phyloP scores from a whole-genome alignment of 1,139 yeast genomes.

The Suhomyces chickasaworum region DNA sequence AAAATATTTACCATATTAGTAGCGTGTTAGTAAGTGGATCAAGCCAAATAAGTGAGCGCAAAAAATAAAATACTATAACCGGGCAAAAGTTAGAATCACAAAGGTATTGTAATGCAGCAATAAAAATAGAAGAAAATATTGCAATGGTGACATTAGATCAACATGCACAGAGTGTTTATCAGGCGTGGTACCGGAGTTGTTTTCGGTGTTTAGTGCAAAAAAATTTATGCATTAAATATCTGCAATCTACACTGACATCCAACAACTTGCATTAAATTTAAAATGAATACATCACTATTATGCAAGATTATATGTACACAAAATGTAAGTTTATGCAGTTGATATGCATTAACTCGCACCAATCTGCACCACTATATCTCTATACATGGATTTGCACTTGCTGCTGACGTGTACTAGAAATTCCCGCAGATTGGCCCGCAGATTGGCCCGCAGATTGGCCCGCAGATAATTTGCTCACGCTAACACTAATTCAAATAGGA shows the following conservation, averaged over 20 bases:
- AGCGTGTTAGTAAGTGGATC: neutral
- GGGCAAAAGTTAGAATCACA: neutral
- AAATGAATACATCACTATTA: too few relatives aligned
- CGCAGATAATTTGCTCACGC: neutral
- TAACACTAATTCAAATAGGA: neutral
- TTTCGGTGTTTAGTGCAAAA: neutral
- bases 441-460: neutral
- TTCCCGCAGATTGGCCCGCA: too few relatives aligned
- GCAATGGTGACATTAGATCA: slow-evolving; percentile 3
- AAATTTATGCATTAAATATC: neutral
- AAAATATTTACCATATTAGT: neutral
- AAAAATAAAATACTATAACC: neutral
- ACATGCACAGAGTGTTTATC: slow-evolving; percentile 4
- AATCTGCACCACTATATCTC: neutral
- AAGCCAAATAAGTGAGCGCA: neutral
- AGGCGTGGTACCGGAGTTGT: slow-evolving; percentile 1
- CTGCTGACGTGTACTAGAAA: neutral
- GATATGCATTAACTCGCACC: neutral
- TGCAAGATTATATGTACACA: neutral
- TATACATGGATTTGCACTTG: neutral
- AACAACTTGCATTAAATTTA: neutral
- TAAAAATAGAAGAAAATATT: slow-evolving; percentile 4
- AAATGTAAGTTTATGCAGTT: neutral
- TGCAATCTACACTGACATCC: neutral
- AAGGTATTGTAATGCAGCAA: slow-evolving; percentile 1